Evolutionary conservation across 2,329 filamentous ascomycete species (phyloP), one percentile per base, ranked within the genome.

Genomic region (Tolypocladium endophyticum): DNA sequence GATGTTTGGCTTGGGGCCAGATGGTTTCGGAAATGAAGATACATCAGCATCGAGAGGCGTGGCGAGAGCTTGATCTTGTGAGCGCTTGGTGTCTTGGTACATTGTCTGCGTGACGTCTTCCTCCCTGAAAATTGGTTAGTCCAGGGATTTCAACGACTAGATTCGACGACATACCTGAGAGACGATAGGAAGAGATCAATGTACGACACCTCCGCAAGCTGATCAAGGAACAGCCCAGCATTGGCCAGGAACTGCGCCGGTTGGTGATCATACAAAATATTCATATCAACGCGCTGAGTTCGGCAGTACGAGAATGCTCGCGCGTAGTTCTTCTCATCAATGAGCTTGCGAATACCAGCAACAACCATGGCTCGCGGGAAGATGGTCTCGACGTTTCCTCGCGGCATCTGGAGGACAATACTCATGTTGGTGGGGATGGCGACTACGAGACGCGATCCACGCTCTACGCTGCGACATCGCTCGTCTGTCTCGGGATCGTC

Each of bases 261-360:
- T n/a, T 86, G 86, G 73, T 97, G 90, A 69, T 99, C 94, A 69
- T 96, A 93, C 2, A 99, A 78, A 62, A 99, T 93, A 69, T 99
- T 99, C 88, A 97, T 92, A 69, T 99, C 94, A 0, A 99, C 94
- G 65, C 95, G 85, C 71, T 99, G 95, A 28, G 87, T 93, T 57
- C 94, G 86, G 71, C 94, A 97, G 63, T 91, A 87, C 28, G 89
- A 78, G 70, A 97, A 99, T 0, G 94, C 94, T 57, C 84, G 85
- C 56, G 82, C 84, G 69, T 97, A 99, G 67, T 94, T 85, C 71
- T 89, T 89, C 38, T 83, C 79, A 58, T 92, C 88, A 57, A 99
- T 90, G 57, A 89, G 85, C 56, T 84, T 83, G 55, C 94, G 85
- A 59, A 99, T 95, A 33, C 92, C 92, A 2, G 92, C 91, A 56